These are phyloP conservation scores for Nigrospora osmanthi DNA, from an alignment of 2,329 filamentous ascomycete species.

Conservation along the genomic window DNA sequence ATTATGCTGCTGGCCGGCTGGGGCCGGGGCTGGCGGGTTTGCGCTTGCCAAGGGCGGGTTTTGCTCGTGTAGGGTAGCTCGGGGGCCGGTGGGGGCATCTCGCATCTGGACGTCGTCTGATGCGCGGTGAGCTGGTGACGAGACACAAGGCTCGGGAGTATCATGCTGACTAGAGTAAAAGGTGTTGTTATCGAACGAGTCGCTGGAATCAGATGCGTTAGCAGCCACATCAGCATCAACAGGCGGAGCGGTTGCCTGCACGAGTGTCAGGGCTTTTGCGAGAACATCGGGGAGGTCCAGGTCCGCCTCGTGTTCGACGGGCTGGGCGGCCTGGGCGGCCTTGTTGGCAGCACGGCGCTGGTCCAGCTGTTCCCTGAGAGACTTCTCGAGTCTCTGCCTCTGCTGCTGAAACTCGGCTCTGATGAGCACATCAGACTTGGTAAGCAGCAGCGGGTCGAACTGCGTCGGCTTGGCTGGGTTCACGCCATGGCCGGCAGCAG, in stretches of 20 bases:
- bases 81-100: conserved; percentile 9
- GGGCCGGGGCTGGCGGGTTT: too few relatives aligned
- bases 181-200: conserved; percentile 87
- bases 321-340: conserved; percentile 27
- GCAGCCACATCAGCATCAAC: conserved; percentile 45
- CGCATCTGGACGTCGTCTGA: conserved; percentile 30
- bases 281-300: conserved; percentile 69
- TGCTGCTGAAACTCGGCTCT: conserved; percentile 75
- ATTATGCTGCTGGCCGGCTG: too few relatives aligned
- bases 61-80: too few relatives aligned
- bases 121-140: conserved; percentile 39
- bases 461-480: conserved; percentile 42
- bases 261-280: conserved; percentile 60
- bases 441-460: conserved; percentile 75
- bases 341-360: conserved; percentile 41
- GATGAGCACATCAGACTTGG: conserved; percentile 79
- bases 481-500: conserved; percentile 14
- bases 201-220: conserved; percentile 58
- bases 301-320: conserved; percentile 47
- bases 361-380: conserved; percentile 70
- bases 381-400: conserved; percentile 72
- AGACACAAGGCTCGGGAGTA: conserved; percentile 52
- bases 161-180: conserved; percentile 95
- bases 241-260: conserved; percentile 59
- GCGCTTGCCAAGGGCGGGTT: too few relatives aligned